phyloP scores from a whole-genome alignment of 768 basidiomycete species.

The Lentinula guzmanii region DNA sequence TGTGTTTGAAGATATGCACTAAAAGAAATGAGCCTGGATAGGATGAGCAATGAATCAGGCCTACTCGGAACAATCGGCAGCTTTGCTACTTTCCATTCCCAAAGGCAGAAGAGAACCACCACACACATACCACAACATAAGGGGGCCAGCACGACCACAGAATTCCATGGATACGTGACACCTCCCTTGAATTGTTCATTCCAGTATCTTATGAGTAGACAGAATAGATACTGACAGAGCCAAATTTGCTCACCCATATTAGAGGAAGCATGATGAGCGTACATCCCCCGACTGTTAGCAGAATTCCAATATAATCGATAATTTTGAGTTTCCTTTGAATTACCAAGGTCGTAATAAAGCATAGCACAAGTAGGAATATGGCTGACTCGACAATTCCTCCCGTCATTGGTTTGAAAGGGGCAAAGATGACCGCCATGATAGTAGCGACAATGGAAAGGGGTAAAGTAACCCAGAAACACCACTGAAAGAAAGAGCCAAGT shows the following conservation, averaged over 20 bases:
- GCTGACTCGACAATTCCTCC: constrained; percentile 48
- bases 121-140: constrained; percentile 52
- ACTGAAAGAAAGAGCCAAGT: constrained; percentile 25
- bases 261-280: constrained; percentile 62
- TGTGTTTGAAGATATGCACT: constrained; percentile 70
- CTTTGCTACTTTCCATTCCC: constrained; percentile 66
- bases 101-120: constrained; percentile 53
- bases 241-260: constrained; percentile 50
- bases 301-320: constrained; percentile 57
- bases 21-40: neutral
- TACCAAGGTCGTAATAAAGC: neutral
- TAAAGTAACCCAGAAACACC: constrained; percentile 73
- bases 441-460: constrained; percentile 52
- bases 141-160: constrained; percentile 56
- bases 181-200: constrained; percentile 44
- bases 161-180: constrained; percentile 66
- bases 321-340: constrained; percentile 54
- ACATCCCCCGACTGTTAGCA: constrained; percentile 54
- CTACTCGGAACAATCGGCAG: constrained; percentile 70
- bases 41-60: constrained; percentile 13
- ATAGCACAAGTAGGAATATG: neutral
- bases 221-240: neutral
- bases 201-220: neutral
- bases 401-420: constrained; percentile 61
- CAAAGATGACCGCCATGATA: constrained; percentile 50